Percentiles rank a stretch among this genome's conserved stretches.
Evolutionary conservation across 805 yeast species (phyloP).

Genomic region (Candida ficus): DNA sequence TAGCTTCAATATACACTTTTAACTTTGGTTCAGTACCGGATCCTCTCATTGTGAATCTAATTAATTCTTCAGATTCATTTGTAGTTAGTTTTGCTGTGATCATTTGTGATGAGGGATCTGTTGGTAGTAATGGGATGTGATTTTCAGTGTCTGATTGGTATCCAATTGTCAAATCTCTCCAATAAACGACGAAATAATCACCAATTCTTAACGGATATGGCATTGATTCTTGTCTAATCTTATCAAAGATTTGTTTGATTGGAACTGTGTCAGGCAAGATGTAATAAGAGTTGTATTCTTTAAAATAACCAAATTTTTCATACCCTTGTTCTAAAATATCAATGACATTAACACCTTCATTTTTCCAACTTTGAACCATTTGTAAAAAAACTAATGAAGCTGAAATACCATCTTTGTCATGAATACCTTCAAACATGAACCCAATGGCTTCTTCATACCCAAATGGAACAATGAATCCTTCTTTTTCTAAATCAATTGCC

Average conservation of each 20-base stretch:
- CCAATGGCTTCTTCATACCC: conserved; percentile 97
- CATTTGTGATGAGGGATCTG: conserved; percentile 78
- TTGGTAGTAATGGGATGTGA: conserved; percentile 60
- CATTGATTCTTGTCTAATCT: conserved; percentile 34
- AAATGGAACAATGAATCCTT: conserved; percentile 74
- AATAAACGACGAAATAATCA: conserved; percentile 45
- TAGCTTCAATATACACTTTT: conserved; percentile 86
- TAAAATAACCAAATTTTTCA: conserved; percentile 68
- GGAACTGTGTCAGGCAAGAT: conserved; percentile 47
- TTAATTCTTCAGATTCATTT: conserved; percentile 28
- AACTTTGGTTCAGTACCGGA: conserved; percentile 96
- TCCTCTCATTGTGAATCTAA: conserved; percentile 83
- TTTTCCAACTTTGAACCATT: conserved; percentile 49
- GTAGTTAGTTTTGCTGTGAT: conserved; percentile 54
- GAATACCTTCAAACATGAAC: conserved; percentile 77
- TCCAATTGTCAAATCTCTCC: conserved; percentile 85
- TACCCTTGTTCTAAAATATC: conserved; percentile 56
- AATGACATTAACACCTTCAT: conserved; percentile 33
- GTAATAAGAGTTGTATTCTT: conserved; percentile 86
- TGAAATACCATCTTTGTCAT: conserved; percentile 90
- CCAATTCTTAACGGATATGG: conserved; percentile 50
- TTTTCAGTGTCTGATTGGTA: conserved; percentile 65
- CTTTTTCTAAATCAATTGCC: conserved; percentile 62
- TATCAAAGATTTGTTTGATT: conserved; percentile 51
- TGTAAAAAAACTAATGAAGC: conserved; percentile 77